Evolutionary conservation across 1,284 basidiomycete genomes (phyloP), one percentile per base, ranked within the genome.

Genomic region (Tilletia walkeri): DNA sequence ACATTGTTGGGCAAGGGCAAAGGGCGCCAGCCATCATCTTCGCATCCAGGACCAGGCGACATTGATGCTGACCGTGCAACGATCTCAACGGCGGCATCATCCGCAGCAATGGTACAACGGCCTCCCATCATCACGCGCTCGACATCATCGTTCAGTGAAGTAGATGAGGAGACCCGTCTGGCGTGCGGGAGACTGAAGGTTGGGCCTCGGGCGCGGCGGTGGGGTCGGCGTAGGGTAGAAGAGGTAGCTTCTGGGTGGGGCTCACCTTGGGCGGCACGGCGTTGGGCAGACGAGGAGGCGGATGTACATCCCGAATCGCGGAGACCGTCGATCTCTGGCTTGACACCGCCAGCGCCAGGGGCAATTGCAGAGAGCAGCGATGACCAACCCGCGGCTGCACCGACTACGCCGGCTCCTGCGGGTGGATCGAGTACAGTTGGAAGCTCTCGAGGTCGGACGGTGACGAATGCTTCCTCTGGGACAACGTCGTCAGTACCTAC

Each of bases 241-340:
- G 59, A 63, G 36, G 59, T 63, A 3, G 59, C 59, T 38, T 63
- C 59, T 36, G 65, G 59, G 34, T 63, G 59, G 59, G 59, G 59
- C 14, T 63, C 59, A 14, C 59, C 59, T 12, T 63, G 59, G 67
- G 67, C 39, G 3, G 45, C 59, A 12, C 34, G 41, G 34, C 67
- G 59, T 16, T 78, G 77, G 78, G 72, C 66, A 24, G 80, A 81
- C 65, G 73, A 79, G 24, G 79, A 78, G 36, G 72, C 47, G 2
- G 72, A 74, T 47, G 72, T 74, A 0, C 65, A 67, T 24, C 41
- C 59, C 41, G 67, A 68, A 6, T 63, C 59, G 36, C 30, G 59
- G 3, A 38, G 59, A 34, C 34, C 59, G 18, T 53, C 50, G 18
- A 16, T 53, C 50, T 53, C 50, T 12, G 50, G 9, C 41, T 7